Evolutionary conservation across 179 eudicot species (phyloP).

Genomic region (Corrigiola litoralis): DNA sequence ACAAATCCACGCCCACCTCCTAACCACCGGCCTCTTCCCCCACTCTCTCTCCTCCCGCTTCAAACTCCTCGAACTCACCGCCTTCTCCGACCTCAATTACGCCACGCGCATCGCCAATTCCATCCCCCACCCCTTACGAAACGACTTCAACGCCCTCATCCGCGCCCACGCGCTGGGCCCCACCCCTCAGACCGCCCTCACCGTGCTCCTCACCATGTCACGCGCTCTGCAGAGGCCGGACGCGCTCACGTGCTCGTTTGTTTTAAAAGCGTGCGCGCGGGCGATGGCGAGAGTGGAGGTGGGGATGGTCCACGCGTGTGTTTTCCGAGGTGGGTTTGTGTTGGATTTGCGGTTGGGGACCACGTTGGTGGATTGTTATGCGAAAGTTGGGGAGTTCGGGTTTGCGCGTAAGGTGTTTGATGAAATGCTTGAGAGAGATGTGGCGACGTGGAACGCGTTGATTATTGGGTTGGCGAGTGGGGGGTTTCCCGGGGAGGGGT

Average conservation of each 20-base stretch:
- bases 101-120: conserved; percentile 42
- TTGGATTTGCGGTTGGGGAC: conserved; percentile 53
- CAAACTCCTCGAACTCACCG: conserved; percentile 58
- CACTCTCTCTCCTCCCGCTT: conserved; percentile 30
- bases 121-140: conserved; percentile 41
- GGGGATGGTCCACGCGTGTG: conserved; percentile 43
- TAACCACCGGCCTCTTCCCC: conserved; percentile 50
- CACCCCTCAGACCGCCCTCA: conserved; percentile 42
- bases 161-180: conserved; percentile 54
- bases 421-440: conserved; percentile 63
- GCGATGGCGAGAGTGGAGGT: conserved; percentile 43
- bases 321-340: conserved; percentile 41
- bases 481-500: conserved; percentile 45
- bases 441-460: conserved; percentile 73
- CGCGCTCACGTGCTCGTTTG: conserved; percentile 72
- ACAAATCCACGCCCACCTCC: conserved; percentile 61
- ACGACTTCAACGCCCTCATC: conserved; percentile 72
- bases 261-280: conserved; percentile 77
- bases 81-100: conserved; percentile 53
- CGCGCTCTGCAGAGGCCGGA: conserved; percentile 48
- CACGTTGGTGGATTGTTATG: conserved; percentile 60
- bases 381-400: conserved; percentile 52
- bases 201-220: conserved; percentile 35
- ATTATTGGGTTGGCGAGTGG: conserved; percentile 77
- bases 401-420: conserved; percentile 56